phyloP scores from a whole-genome alignment of 768 basidiomycete genomes.

The Steccherinum ochraceum region DNA sequence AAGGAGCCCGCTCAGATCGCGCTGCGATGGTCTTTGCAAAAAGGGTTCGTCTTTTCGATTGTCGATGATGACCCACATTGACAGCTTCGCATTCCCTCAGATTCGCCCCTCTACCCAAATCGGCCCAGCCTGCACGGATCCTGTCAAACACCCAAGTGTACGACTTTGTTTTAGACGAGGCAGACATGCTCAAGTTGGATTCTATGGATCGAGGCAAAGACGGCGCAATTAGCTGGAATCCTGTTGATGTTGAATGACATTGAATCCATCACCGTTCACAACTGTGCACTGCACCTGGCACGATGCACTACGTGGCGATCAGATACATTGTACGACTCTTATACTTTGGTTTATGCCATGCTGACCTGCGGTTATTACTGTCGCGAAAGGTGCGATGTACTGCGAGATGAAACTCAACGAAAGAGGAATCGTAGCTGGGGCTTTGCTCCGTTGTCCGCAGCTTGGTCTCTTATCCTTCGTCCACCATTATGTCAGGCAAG shows the following conservation, averaged over 20 bases:
- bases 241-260: constrained; percentile 26
- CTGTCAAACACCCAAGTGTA: constrained; percentile 37
- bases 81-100: constrained; percentile 23
- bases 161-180: constrained; percentile 35
- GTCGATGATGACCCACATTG: constrained; percentile 1
- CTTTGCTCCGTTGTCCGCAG: too few species aligned
- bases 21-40: constrained; percentile 87
- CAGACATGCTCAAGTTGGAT: constrained; percentile 39
- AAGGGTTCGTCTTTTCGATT: constrained; percentile 43
- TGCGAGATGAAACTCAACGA: too few species aligned
- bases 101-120: constrained; percentile 45
- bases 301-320: too few species aligned
- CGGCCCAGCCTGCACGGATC: constrained; percentile 36
- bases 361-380: too few species aligned
- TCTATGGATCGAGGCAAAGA: constrained; percentile 37
- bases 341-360: too few species aligned
- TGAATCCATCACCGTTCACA: too few species aligned
- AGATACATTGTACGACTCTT: too few species aligned
- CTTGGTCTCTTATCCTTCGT: too few species aligned
- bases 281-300: too few species aligned
- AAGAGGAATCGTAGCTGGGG: too few species aligned
- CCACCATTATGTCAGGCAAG: too few species aligned
- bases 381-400: too few species aligned
- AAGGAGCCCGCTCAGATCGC: constrained; percentile 74
- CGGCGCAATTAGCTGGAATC: constrained; percentile 45